These are phyloP conservation scores for Lenzites betulinus DNA, from an alignment of 768 basidiomycete genomes.

Conservation along the genomic window DNA sequence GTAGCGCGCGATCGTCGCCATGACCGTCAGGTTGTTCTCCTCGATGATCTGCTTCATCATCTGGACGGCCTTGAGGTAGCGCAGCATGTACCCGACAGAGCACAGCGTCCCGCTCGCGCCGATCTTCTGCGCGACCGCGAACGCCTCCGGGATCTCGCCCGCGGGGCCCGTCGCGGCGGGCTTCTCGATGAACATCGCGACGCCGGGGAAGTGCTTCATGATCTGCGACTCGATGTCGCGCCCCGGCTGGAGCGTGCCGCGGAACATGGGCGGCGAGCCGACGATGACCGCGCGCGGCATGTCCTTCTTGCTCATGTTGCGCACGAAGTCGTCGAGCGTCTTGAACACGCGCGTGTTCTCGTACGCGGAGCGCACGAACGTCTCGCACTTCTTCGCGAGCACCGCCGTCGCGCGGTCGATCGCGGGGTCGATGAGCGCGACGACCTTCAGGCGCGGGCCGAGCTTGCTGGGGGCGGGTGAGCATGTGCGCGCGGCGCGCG, in stretches of 20 bases:
- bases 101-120: slow-evolving; percentile 72
- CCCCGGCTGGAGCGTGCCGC: slow-evolving; percentile 73
- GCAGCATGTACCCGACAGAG: slow-evolving; percentile 95
- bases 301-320: slow-evolving; percentile 61
- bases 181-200: slow-evolving; percentile 91
- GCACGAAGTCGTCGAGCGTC: slow-evolving; percentile 83
- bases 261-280: slow-evolving; percentile 92
- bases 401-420: slow-evolving; percentile 77
- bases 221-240: slow-evolving; percentile 89
- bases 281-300: slow-evolving; percentile 83
- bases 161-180: slow-evolving; percentile 82
- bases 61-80: slow-evolving; percentile 91
- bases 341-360: slow-evolving; percentile 83
- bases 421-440: slow-evolving; percentile 91
- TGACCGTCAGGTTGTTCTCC: slow-evolving; percentile 92
- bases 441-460: slow-evolving; percentile 92
- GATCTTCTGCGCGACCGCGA: slow-evolving; percentile 72
- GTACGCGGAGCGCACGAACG: slow-evolving; percentile 93
- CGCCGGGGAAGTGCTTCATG: slow-evolving; percentile 83
- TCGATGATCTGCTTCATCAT: slow-evolving; percentile 96
- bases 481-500: not conserved
- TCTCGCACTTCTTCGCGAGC: slow-evolving; percentile 87
- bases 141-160: slow-evolving; percentile 66
- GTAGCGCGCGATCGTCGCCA: slow-evolving; percentile 95
- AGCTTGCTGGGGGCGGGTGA: slow-evolving; percentile 65